Percentiles rank a stretch among this genome's conserved stretches.
phyloP scores from a whole-genome alignment of 1,139 yeast genomes.

The Cylindricascospora bacillispora region DNA sequence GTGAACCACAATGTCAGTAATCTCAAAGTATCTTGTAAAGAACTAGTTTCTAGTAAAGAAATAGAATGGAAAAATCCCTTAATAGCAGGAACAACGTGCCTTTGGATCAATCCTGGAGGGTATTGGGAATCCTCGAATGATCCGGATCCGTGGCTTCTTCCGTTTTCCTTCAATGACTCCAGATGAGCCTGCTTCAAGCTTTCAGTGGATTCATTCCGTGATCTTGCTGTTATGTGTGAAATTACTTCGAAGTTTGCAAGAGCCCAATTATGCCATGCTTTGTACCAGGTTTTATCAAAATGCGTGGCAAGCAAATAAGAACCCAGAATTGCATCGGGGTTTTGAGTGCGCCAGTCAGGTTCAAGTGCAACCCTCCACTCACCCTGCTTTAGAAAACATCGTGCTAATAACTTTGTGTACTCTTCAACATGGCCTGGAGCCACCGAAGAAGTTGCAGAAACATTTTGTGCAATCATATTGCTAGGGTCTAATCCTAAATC shows the following conservation, averaged over 20 bases:
- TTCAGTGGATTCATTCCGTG: conserved; percentile 1
- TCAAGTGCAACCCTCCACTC: conserved; percentile 91
- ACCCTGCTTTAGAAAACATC: conserved; percentile 94
- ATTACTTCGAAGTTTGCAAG: conserved; percentile 92
- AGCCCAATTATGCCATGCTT: conserved; percentile 99
- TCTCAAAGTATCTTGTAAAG: conserved; percentile 85
- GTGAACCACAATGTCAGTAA: conserved; percentile 89
- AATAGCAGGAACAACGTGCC: conserved; percentile 90
- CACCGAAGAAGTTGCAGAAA: conserved; percentile 33
- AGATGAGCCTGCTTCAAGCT: conserved; percentile 19
- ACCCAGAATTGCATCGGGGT: conserved; percentile 68
- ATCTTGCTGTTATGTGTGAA: conserved; percentile 39
- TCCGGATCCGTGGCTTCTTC: conserved; percentile 8
- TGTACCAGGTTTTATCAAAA: conserved; percentile 87
- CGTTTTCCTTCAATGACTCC: conserved; percentile 18
- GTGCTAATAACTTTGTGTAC: conserved; percentile 76
- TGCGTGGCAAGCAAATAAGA: conserved; percentile 90
- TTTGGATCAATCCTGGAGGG: conserved; percentile 53
- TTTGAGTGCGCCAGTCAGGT: conserved; percentile 59
- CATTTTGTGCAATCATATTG: conserved; percentile 63
- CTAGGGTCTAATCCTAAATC: conserved; percentile 73
- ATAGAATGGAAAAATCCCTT: conserved; percentile 94
- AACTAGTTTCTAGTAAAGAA: conserved; percentile 72
- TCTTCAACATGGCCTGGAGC: conserved; percentile 77
- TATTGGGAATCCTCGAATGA: conserved; percentile 22